A percentile compares a stretch with the other conserved stretches of the same genome.
phyloP scores from a whole-genome alignment of 148 eudicot genomes.

The Camellia lanceoleosa region DNA sequence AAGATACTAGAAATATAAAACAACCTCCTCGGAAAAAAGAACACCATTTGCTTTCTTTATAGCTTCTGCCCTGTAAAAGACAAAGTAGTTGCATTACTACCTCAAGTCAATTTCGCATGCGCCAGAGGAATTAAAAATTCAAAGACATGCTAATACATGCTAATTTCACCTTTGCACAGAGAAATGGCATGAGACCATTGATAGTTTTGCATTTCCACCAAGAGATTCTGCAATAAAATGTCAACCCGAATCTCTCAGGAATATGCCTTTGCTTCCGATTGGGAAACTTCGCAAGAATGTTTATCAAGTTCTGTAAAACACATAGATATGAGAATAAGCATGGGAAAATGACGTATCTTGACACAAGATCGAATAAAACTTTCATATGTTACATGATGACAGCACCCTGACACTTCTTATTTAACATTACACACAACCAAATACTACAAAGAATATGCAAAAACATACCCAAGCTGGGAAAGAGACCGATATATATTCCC shows the following conservation, averaged over 20 bases:
- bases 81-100: slow-evolving; percentile 69
- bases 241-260: slow-evolving; percentile 97
- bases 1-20: no score
- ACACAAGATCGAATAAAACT: no score
- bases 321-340: slow-evolving; percentile 25
- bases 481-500: slow-evolving; percentile 92
- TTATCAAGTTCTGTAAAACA: slow-evolving; percentile 74
- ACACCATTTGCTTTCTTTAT: no score
- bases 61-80: slow-evolving; percentile 97
- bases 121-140: no score
- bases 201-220: slow-evolving; percentile 96
- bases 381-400: no score
- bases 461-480: slow-evolving; percentile 87
- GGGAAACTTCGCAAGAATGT: slow-evolving; percentile 97
- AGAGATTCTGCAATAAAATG: slow-evolving; percentile 95
- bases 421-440: neutral
- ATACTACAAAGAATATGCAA: neutral
- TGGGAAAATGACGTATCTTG: slow-evolving; percentile 1
- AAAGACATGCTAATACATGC: no score
- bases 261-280: slow-evolving; percentile 96
- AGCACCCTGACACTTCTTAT: no score
- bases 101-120: neutral
- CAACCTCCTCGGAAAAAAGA: no score
- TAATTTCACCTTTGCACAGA: slow-evolving; percentile 75
- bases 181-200: slow-evolving; percentile 97